These are phyloP conservation scores for Boeremia exigua DNA, from an alignment of 2,329 filamentous ascomycete genomes.

Conservation along the genomic window DNA sequence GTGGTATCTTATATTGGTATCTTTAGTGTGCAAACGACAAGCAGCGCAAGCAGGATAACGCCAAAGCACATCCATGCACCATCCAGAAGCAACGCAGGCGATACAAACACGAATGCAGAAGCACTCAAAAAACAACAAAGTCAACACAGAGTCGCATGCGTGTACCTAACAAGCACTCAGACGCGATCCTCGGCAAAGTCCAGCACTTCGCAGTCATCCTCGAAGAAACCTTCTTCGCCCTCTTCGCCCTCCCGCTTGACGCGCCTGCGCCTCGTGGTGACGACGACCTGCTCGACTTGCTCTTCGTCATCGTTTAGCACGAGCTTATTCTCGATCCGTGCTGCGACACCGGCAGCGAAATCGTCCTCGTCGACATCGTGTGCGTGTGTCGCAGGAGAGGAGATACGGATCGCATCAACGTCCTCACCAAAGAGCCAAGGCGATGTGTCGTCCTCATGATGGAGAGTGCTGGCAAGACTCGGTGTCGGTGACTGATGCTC, in stretches of 20 bases:
- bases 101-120: background rate
- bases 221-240: constrained; percentile 77
- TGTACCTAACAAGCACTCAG: constrained; percentile 17
- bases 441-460: constrained; percentile 42
- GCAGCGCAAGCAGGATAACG: background rate
- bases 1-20: constrained; percentile 8
- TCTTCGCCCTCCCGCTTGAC: constrained; percentile 60
- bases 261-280: constrained; percentile 75
- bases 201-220: constrained; percentile 89
- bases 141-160: background rate
- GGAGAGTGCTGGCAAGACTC: constrained; percentile 35
- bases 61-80: background rate
- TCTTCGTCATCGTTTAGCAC: constrained; percentile 61
- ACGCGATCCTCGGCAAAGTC: constrained; percentile 75
- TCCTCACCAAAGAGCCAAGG: constrained; percentile 62
- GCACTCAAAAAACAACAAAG: background rate
- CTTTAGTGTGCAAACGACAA: background rate
- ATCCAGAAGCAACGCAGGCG: background rate
- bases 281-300: constrained; percentile 78
- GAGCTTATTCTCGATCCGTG: constrained; percentile 47
- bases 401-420: constrained; percentile 56
- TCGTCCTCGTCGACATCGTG: constrained; percentile 48
- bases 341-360: constrained; percentile 60
- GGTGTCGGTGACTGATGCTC: constrained; percentile 31
- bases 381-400: constrained; percentile 41